Evolutionary conservation across 2,329 filamentous ascomycete species (phyloP).

Genomic region (Grosmannia clavigera): DNA sequence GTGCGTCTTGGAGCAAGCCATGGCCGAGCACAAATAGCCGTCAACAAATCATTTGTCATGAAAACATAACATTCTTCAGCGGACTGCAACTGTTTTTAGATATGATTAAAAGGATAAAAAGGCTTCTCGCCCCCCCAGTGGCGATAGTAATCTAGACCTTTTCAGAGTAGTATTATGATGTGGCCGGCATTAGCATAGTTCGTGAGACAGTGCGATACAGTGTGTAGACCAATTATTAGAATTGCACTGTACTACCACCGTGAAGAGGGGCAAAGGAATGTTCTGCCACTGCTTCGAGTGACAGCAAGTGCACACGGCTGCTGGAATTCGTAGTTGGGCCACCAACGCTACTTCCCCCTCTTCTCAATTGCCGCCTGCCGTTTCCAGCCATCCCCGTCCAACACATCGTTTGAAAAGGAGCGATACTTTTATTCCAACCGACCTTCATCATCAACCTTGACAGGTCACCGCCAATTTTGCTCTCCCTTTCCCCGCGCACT

Average conservation of each 20-base stretch:
- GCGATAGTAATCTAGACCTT: no score
- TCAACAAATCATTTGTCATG: no score
- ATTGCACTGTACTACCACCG: not conserved
- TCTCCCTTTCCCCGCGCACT: not conserved
- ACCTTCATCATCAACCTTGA: not conserved
- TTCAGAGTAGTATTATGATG: no score
- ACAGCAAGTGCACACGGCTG: not conserved
- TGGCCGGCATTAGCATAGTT: no score
- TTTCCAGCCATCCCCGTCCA: not conserved
- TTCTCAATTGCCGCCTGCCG: not conserved
- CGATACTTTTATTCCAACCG: not conserved
- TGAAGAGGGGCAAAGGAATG: not conserved
- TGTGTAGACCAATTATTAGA: no score
- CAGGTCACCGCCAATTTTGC: not conserved
- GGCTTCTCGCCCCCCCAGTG: no score
- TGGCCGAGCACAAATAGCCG: no score
- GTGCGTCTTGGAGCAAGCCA: no score
- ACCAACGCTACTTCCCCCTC: not conserved
- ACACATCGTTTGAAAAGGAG: not conserved
- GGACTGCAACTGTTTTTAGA: no score
- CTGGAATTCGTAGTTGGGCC: not conserved
- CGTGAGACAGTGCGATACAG: no score
- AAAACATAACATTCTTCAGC: no score
- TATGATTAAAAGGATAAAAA: no score
- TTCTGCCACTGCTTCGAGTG: not conserved